phyloP scores from a whole-genome alignment of 371 early-diverging fungal genomes.

The Smittium mucronatum region DNA sequence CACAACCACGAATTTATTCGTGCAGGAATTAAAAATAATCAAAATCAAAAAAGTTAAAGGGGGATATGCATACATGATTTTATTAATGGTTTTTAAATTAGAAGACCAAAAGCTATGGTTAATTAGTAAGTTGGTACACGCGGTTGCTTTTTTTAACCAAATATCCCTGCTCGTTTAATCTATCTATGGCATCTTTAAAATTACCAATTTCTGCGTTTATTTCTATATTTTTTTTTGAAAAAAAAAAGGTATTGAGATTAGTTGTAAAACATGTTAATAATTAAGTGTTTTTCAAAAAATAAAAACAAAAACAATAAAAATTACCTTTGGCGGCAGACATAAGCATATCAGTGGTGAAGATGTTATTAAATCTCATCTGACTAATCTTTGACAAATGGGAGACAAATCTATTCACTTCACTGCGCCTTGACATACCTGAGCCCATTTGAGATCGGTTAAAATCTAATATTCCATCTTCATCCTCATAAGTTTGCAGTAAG shows the following conservation, averaged over 20 bases:
- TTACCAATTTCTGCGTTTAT: slow-evolving; percentile 35
- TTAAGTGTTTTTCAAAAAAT: background rate
- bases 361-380: slow-evolving; percentile 37
- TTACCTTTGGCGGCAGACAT: background rate
- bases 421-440: slow-evolving; percentile 36
- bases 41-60: too few relatives aligned
- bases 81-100: slow-evolving; percentile 1
- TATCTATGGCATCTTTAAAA: slow-evolving; percentile 46
- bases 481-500: slow-evolving; percentile 41
- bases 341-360: slow-evolving; percentile 39
- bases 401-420: slow-evolving; percentile 39
- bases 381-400: slow-evolving; percentile 38
- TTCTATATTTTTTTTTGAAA: slow-evolving; percentile 20
- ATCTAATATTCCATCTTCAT: slow-evolving; percentile 38
- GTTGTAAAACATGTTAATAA: background rate
- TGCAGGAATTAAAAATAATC: too few relatives aligned
- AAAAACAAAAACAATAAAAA: background rate
- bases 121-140: slow-evolving; percentile 37
- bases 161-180: slow-evolving; percentile 49
- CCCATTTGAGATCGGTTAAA: slow-evolving; percentile 43
- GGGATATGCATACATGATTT: too few relatives aligned
- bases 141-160: slow-evolving; percentile 40
- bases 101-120: background rate
- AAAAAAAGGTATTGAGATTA: background rate
- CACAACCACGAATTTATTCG: too few relatives aligned